Evolutionary conservation across 2,329 filamentous ascomycete genomes (phyloP).

Genomic region (Drechslerella coelobrocha): DNA sequence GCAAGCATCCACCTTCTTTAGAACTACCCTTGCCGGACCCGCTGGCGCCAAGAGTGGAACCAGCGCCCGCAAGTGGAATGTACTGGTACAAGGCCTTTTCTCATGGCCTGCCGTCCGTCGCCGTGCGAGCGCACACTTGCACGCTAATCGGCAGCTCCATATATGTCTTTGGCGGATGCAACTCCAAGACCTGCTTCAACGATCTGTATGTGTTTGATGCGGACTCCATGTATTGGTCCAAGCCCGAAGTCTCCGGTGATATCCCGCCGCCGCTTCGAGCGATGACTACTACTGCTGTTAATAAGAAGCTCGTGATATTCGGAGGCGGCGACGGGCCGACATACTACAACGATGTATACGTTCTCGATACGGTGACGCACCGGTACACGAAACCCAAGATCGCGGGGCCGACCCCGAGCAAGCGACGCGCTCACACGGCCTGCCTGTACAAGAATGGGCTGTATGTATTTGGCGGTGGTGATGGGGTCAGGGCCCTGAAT

Average conservation of each 20-base stretch:
- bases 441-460: conserved; percentile 74
- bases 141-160: conserved; percentile 72
- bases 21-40: conserved; percentile 54
- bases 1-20: conserved; percentile 52
- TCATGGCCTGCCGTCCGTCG: conserved; percentile 69
- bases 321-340: conserved; percentile 73
- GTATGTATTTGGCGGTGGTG: conserved; percentile 75
- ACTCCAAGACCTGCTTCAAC: conserved; percentile 72
- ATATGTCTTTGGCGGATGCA: conserved; percentile 73
- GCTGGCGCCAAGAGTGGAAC: conserved; percentile 66
- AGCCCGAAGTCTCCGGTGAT: conserved; percentile 70
- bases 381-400: conserved; percentile 71
- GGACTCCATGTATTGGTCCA: conserved; percentile 73
- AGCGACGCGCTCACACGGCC: conserved; percentile 72
- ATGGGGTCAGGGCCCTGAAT: conserved; percentile 73
- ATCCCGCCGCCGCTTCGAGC: conserved; percentile 70
- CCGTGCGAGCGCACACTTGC: conserved; percentile 71
- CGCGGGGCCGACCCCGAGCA: conserved; percentile 66
- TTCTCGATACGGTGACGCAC: conserved; percentile 74
- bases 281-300: conserved; percentile 72
- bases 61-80: conserved; percentile 73
- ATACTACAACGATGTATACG: conserved; percentile 76
- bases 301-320: conserved; percentile 74
- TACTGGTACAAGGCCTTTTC: conserved; percentile 73
- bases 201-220: conserved; percentile 73